A percentile compares a stretch with the other conserved stretches of the same genome.
These are phyloP conservation scores for Aspergillus sclerotiicarbonarius DNA, from an alignment of 495 filamentous ascomycete genomes.

Conservation along the genomic window DNA sequence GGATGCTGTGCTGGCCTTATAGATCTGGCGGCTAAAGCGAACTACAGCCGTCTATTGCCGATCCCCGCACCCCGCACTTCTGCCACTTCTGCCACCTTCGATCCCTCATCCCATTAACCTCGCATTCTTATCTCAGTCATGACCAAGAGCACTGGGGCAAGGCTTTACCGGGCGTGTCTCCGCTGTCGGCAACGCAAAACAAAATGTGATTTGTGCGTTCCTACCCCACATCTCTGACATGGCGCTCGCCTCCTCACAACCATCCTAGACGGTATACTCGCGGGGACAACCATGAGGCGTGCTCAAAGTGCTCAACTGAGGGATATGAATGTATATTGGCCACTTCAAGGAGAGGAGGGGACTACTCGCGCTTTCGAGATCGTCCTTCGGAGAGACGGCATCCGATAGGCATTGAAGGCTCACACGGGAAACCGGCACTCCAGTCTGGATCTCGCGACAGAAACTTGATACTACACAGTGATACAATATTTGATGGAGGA, in stretches of 20 bases:
- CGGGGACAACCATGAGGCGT: constrained; percentile 4
- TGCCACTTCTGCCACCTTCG: not conserved
- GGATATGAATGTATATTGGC: constrained; percentile 12
- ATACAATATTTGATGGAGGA: not conserved
- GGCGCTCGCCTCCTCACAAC: not conserved
- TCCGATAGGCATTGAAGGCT: too few relatives aligned
- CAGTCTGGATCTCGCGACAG: too few relatives aligned
- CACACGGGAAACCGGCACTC: too few relatives aligned
- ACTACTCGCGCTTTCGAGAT: constrained; percentile 15
- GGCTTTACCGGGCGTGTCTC: constrained; percentile 15
- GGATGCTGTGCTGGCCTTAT: too few relatives aligned
- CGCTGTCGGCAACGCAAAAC: constrained; percentile 16
- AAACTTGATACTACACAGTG: too few relatives aligned
- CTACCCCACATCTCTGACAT: not conserved
- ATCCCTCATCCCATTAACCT: too few relatives aligned
- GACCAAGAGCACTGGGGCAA: not conserved
- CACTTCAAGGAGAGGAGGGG: constrained; percentile 11
- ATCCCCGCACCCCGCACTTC: not conserved
- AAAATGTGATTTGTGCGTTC: constrained; percentile 15
- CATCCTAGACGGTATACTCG: not conserved
- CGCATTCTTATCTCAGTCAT: too few relatives aligned
- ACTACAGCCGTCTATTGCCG: constrained; percentile 6
- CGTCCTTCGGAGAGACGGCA: not conserved
- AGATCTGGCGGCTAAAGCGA: not conserved
- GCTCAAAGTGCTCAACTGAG: constrained; percentile 9